phyloP scores from a whole-genome alignment of 768 basidiomycete species.

The Termitomyces sp. region DNA sequence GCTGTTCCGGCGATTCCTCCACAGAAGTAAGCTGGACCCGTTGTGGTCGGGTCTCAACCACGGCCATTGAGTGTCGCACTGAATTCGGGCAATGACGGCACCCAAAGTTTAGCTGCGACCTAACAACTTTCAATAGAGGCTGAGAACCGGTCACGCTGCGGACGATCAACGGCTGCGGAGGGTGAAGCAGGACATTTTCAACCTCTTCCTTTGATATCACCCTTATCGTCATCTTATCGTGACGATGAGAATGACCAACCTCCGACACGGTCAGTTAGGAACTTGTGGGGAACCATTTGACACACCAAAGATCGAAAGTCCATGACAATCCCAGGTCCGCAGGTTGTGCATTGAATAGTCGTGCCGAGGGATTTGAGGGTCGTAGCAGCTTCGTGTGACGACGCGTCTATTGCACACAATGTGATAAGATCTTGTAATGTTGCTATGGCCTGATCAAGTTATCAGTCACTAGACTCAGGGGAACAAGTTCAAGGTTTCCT shows the following conservation, averaged over 20 bases:
- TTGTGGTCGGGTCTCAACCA: neutral
- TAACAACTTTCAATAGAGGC: constrained; percentile 19
- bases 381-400: constrained; percentile 17
- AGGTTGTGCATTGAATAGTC: constrained; percentile 43
- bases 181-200: constrained; percentile 13
- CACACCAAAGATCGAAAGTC: constrained; percentile 42
- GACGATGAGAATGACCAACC: constrained; percentile 63
- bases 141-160: constrained; percentile 12
- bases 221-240: constrained; percentile 43
- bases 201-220: constrained; percentile 21
- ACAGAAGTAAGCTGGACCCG: neutral
- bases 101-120: constrained; percentile 36
- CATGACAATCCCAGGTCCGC: constrained; percentile 45
- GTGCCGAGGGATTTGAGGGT: constrained; percentile 20
- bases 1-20: neutral
- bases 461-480: neutral
- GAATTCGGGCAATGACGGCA: constrained; percentile 46
- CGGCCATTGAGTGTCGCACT: neutral
- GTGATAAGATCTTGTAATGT: constrained; percentile 34
- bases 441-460: constrained; percentile 38
- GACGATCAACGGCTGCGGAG: constrained; percentile 11
- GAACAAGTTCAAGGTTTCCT: neutral
- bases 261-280: constrained; percentile 18
- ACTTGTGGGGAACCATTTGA: neutral
- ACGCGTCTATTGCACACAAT: constrained; percentile 23